These are phyloP conservation scores for Inonotus obliquus DNA, from an alignment of 1,284 basidiomycete species.

Conservation along the genomic window DNA sequence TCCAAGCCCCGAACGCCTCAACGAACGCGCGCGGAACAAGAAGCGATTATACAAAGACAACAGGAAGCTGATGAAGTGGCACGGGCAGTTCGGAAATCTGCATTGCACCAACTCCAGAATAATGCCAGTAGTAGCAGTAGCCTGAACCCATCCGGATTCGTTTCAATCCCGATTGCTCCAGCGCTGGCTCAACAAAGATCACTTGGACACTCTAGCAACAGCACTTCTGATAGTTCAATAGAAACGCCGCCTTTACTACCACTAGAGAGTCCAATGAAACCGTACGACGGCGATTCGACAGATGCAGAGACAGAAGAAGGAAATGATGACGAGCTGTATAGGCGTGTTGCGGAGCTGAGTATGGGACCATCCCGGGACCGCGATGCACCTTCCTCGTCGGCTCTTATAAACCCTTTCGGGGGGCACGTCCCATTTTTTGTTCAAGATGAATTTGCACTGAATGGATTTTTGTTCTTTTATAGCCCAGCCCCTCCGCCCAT, in stretches of 20 bases:
- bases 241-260: constrained; percentile 31
- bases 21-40: constrained; percentile 36
- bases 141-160: constrained; percentile 11
- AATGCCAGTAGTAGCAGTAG: neutral
- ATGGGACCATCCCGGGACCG: neutral
- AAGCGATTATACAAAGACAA: constrained; percentile 43
- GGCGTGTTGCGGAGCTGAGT: constrained; percentile 17
- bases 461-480: constrained; percentile 23
- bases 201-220: constrained; percentile 24
- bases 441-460: constrained; percentile 7
- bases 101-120: neutral
- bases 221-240: constrained; percentile 21
- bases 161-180: constrained; percentile 17
- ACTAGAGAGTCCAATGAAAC: constrained; percentile 34
- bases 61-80: constrained; percentile 39
- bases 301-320: constrained; percentile 36
- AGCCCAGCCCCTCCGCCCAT: constrained; percentile 36
- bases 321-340: constrained; percentile 15
- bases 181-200: constrained; percentile 17
- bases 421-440: constrained; percentile 11
- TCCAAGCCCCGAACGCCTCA: constrained; percentile 24
- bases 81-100: constrained; percentile 27
- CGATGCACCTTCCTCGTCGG: constrained; percentile 15
- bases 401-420: constrained; percentile 19
- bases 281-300: constrained; percentile 40